Percentiles rank a stretch among this genome's conserved stretches.
Conservation (phyloP, 108 stramenopile genomes). For the Stephanodiscus minutulus region DNA sequence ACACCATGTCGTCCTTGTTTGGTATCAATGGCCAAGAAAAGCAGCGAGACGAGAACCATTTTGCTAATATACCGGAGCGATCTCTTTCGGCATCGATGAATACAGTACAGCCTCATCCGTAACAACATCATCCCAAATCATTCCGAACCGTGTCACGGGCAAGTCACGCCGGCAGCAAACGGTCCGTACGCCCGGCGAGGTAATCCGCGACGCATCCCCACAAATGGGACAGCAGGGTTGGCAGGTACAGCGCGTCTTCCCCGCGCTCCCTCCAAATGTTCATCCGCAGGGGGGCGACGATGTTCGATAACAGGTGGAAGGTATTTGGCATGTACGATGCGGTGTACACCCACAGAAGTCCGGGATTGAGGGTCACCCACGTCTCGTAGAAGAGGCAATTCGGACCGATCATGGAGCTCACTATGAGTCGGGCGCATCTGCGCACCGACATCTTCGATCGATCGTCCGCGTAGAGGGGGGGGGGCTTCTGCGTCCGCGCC, state of each 20-base stretch:
- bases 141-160: too few species aligned
- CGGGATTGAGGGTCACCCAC: slow-evolving; percentile 70
- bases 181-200: not conserved
- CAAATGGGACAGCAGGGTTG: slow-evolving; percentile 1
- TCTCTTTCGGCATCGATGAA: too few species aligned
- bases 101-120: too few species aligned
- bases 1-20: too few species aligned
- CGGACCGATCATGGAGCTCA: slow-evolving; percentile 48
- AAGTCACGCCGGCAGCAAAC: too few species aligned
- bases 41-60: too few species aligned
- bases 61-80: too few species aligned
- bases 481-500: not conserved
- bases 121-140: too few species aligned
- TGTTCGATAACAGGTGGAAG: slow-evolving; percentile 8
- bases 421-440: slow-evolving; percentile 53
- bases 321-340: slow-evolving; percentile 19
- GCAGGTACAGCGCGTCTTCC: slow-evolving; percentile 23
- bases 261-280: slow-evolving; percentile 22
- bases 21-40: too few species aligned
- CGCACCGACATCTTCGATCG: slow-evolving; percentile 63
- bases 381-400: slow-evolving; percentile 36
- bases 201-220: slow-evolving; percentile 7
- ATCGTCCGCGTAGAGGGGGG: slow-evolving; percentile 6
- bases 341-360: slow-evolving; percentile 36
- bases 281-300: slow-evolving; percentile 10